Conservation (phyloP, 768 basidiomycete species). For the Boletus barrowsii region DNA sequence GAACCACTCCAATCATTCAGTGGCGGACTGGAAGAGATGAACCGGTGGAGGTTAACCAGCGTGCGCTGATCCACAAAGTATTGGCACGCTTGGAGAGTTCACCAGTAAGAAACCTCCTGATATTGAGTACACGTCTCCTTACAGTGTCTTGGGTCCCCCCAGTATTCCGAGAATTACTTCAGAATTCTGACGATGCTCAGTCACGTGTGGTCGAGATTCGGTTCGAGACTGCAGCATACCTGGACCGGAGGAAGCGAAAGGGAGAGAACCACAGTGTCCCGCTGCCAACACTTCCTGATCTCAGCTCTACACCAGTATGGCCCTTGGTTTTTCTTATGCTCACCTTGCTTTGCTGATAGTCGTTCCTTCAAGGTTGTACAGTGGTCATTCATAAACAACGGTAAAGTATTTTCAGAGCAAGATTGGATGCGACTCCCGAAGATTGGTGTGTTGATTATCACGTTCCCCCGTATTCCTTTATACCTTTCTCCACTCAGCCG, state of each 20-base stretch:
- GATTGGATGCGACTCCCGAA: background rate
- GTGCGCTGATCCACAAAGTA: background rate
- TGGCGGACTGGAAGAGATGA: conserved; percentile 55
- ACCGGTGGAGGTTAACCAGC: conserved; percentile 82
- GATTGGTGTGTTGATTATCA: background rate
- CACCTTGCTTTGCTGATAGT: too few relatives aligned
- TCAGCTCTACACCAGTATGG: background rate
- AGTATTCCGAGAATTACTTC: conserved; percentile 4
- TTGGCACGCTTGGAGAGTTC: conserved; percentile 3
- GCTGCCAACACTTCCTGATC: background rate
- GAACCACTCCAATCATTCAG: conserved; percentile 12
- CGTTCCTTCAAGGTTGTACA: background rate
- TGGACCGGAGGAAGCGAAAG: too few relatives aligned
- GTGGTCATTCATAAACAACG: conserved; percentile 2
- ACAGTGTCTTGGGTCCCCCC: background rate
- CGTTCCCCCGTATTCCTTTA: background rate
- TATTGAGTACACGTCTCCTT: background rate
- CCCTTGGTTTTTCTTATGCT: conserved; percentile 36
- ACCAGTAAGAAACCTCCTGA: conserved; percentile 37
- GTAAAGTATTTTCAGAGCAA: conserved; percentile 18
- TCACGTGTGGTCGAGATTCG: background rate
- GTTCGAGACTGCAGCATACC: background rate
- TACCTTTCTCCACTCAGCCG: background rate
- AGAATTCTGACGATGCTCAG: background rate
- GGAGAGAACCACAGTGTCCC: too few relatives aligned